Percentiles rank a stretch among this genome's conserved stretches.
Evolutionary conservation across 768 basidiomycete species (phyloP).

Genomic region (Paxillus rubicundulus): DNA sequence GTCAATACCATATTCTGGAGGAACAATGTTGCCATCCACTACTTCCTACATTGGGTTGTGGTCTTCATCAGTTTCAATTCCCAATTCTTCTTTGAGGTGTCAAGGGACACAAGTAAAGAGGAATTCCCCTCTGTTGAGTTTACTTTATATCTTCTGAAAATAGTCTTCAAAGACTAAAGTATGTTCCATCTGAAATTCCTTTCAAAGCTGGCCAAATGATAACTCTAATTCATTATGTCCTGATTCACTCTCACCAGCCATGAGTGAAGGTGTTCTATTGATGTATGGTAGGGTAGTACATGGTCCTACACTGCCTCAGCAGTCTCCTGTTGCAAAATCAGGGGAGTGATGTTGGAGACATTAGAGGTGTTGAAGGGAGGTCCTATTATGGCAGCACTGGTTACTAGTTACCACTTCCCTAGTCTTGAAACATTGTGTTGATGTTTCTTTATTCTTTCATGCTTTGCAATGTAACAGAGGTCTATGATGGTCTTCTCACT

Average conservation of each 20-base stretch:
- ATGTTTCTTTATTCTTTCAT: slow-evolving; percentile 6
- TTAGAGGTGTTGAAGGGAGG: too few relatives aligned
- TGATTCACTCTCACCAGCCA: too few relatives aligned
- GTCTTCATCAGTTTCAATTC: neutral
- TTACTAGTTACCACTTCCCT: neutral
- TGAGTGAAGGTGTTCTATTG: too few relatives aligned
- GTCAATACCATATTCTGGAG: too few relatives aligned
- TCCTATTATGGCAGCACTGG: neutral
- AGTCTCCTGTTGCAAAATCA: neutral
- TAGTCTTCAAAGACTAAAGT: slow-evolving; percentile 2
- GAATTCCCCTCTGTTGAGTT: neutral
- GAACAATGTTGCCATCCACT: too few relatives aligned
- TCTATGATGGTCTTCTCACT: neutral
- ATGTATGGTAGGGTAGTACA: too few relatives aligned
- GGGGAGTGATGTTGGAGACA: neutral
- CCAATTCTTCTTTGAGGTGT: slow-evolving; percentile 8
- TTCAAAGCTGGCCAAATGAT: slow-evolving; percentile 5
- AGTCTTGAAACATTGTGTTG: too few relatives aligned
- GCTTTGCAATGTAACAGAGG: neutral
- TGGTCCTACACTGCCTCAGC: too few relatives aligned
- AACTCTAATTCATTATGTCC: neutral
- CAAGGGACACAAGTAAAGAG: slow-evolving; percentile 1
- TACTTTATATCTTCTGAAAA: slow-evolving; percentile 10
- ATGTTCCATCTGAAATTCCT: slow-evolving; percentile 5
- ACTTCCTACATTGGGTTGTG: too few relatives aligned